A percentile compares a stretch with the other conserved stretches of the same genome.
Conservation (phyloP, 1,139 yeast species). For the Candida gigantensis region DNA sequence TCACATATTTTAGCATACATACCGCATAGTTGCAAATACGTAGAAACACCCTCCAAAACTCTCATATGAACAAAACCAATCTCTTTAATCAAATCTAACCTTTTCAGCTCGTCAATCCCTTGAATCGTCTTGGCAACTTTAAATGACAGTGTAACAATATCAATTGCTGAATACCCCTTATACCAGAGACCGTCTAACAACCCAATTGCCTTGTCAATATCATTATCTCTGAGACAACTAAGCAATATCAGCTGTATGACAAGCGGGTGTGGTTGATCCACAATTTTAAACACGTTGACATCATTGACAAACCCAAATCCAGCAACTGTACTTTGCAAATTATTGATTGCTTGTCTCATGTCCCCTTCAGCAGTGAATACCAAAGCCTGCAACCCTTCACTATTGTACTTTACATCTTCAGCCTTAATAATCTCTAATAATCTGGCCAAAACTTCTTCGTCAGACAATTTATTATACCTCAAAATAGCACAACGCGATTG, state of each 20-base stretch:
- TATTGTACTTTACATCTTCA: constrained; percentile 77
- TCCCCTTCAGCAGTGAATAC: constrained; percentile 98
- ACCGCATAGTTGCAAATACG: constrained; percentile 84
- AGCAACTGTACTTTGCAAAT: constrained; percentile 88
- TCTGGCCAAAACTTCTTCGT: constrained; percentile 80
- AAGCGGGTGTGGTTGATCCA: constrained; percentile 95
- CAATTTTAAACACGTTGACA: constrained; percentile 90
- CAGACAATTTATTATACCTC: constrained; percentile 77
- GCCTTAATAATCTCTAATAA: constrained; percentile 67
- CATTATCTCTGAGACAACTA: constrained; percentile 48
- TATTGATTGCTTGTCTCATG: constrained; percentile 97
- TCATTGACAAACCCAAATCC: constrained; percentile 91
- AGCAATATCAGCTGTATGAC: constrained; percentile 73
- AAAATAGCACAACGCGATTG: constrained; percentile 96
- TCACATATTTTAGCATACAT: constrained; percentile 66
- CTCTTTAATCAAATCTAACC: constrained; percentile 77
- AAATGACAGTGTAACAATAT: constrained; percentile 87
- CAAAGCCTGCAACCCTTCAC: constrained; percentile 91
- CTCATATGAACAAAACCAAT: constrained; percentile 92
- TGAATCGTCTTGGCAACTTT: constrained; percentile 79
- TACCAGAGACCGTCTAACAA: constrained; percentile 73
- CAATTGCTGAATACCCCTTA: constrained; percentile 92
- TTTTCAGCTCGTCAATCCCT: constrained; percentile 62
- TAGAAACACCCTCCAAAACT: constrained; percentile 88
- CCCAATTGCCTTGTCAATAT: constrained; percentile 68